These are phyloP conservation scores for Pleochaeta shiraiana DNA, from an alignment of 2,329 filamentous ascomycete genomes.

Conservation along the genomic window DNA sequence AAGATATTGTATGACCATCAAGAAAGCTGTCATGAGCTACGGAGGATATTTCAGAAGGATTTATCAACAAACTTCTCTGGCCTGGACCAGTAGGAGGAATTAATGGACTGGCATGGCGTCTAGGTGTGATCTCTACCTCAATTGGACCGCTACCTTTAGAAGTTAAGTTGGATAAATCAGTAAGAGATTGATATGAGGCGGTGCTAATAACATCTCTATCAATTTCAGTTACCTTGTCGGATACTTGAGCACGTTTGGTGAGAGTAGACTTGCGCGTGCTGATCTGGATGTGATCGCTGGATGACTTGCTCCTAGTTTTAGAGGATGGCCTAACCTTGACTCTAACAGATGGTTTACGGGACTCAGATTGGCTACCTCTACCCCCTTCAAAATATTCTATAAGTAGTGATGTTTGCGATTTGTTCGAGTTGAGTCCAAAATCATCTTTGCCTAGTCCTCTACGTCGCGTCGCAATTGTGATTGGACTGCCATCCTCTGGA, in stretches of 20 bases:
- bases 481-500: slow-evolving; percentile 70
- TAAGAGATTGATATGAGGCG: slow-evolving; percentile 55
- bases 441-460: slow-evolving; percentile 32
- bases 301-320: slow-evolving; percentile 23
- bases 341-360: slow-evolving; percentile 44
- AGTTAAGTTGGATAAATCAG: slow-evolving; percentile 55
- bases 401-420: slow-evolving; percentile 47
- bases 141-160: slow-evolving; percentile 46
- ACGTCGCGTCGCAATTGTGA: slow-evolving; percentile 68
- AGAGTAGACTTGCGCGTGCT: slow-evolving; percentile 56
- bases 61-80: slow-evolving; percentile 39
- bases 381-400: slow-evolving; percentile 58
- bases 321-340: slow-evolving; percentile 49
- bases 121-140: slow-evolving; percentile 61
- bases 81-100: slow-evolving; percentile 25
- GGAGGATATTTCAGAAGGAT: slow-evolving; percentile 68
- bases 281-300: slow-evolving; percentile 63
- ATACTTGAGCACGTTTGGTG: slow-evolving; percentile 43
- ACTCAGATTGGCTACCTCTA: slow-evolving; percentile 28
- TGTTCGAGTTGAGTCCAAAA: slow-evolving; percentile 26
- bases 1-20: slow-evolving; percentile 23
- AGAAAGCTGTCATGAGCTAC: slow-evolving; percentile 54
- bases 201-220: slow-evolving; percentile 42
- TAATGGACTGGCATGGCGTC: slow-evolving; percentile 44
- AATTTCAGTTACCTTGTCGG: slow-evolving; percentile 24